A percentile compares a stretch with the other conserved stretches of the same genome.
Conservation (phyloP, 129 eudicot species). For the Solidago caesia region DNA sequence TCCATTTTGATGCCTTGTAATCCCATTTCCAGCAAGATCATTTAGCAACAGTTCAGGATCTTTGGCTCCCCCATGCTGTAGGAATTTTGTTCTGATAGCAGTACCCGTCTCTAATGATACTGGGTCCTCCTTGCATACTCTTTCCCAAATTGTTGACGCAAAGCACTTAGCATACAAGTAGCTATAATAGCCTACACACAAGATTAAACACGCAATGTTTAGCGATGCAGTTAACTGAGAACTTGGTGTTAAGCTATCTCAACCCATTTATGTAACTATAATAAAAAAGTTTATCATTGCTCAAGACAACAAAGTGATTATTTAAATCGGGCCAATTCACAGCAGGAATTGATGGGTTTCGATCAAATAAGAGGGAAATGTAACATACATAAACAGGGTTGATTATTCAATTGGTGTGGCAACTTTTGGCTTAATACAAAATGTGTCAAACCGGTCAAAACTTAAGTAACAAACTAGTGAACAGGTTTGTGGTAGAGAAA, state of each 20-base stretch:
- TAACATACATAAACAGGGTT: not conserved
- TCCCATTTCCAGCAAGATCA: slow-evolving; percentile 68
- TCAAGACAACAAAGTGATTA: slow-evolving; percentile 5
- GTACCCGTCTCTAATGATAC: slow-evolving; percentile 65
- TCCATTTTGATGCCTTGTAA: slow-evolving; percentile 42
- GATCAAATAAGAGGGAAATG: not conserved
- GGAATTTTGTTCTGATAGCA: slow-evolving; percentile 68
- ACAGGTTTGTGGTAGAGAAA: not conserved
- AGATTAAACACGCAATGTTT: not conserved
- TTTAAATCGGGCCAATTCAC: not conserved
- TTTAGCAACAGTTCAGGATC: slow-evolving; percentile 59
- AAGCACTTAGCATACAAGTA: slow-evolving; percentile 96
- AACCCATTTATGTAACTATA: not conserved
- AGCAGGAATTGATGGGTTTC: not conserved
- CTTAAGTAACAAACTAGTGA: not conserved
- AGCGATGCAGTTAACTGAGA: not conserved
- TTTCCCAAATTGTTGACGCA: slow-evolving; percentile 87
- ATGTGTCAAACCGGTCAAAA: not conserved
- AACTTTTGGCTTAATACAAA: not conserved
- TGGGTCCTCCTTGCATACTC: slow-evolving; percentile 73
- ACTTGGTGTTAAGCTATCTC: not conserved
- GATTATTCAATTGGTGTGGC: not conserved
- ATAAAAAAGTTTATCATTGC: not conserved
- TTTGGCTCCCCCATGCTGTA: slow-evolving; percentile 92
- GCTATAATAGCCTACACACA: slow-evolving; percentile 74